Evolutionary conservation across 2,329 filamentous ascomycete genomes (phyloP).

Genomic region (Colletotrichum tanaceti): DNA sequence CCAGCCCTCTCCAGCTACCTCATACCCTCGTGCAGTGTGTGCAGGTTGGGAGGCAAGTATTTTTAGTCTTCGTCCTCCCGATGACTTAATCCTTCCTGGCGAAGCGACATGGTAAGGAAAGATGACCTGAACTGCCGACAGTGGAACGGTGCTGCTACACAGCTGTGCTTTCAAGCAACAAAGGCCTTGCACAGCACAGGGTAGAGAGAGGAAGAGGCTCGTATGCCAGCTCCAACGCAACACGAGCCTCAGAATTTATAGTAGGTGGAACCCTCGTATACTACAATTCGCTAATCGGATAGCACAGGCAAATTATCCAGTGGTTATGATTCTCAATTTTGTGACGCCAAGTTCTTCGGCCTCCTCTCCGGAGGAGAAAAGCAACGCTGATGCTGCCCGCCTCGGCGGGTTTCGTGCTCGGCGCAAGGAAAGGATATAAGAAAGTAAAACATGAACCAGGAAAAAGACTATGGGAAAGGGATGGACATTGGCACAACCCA

Average conservation of each 20-base stretch:
- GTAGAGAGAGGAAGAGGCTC: neutral
- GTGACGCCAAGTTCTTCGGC: slow-evolving; percentile 21
- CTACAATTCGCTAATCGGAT: neutral
- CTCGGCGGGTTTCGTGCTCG: slow-evolving; percentile 18
- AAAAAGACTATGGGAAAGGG: slow-evolving; percentile 1
- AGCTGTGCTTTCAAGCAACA: neutral
- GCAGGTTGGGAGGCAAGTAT: neutral
- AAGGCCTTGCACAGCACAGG: neutral
- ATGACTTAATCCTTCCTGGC: too few species aligned
- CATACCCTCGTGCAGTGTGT: neutral
- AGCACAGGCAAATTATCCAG: too few species aligned
- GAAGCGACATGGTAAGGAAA: neutral
- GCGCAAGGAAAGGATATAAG: slow-evolving; percentile 8
- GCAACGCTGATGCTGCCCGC: slow-evolving; percentile 39
- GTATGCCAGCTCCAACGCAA: neutral
- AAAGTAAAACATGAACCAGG: too few species aligned
- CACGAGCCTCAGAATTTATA: neutral
- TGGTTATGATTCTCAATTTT: slow-evolving; percentile 25
- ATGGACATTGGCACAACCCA: neutral
- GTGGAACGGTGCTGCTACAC: neutral
- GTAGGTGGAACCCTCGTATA: neutral
- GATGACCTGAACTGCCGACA: neutral
- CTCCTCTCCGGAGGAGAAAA: slow-evolving; percentile 18
- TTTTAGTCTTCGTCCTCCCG: neutral
- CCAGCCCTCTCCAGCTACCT: neutral